Evolutionary conservation across 192 early-diverging fungal species (phyloP).

Genomic region (Rhizoclosmatium globosum): DNA sequence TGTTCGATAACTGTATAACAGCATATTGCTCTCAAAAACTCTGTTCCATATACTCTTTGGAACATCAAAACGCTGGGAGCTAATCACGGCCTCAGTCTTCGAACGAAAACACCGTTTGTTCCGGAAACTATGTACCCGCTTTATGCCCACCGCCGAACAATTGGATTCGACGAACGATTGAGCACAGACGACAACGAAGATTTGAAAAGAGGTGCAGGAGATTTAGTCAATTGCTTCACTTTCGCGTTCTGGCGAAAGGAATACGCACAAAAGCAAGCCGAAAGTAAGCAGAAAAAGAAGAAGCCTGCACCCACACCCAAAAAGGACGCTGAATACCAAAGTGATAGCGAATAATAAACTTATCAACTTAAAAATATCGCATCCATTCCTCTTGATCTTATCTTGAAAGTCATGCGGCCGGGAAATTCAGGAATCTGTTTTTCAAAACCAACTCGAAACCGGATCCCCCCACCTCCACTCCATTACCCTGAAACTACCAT

Average conservation of each 20-base stretch:
- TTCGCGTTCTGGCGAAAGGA: constrained; percentile 19
- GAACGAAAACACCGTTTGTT: constrained; percentile 67
- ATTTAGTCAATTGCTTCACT: constrained; percentile 19
- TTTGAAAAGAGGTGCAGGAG: constrained; percentile 2
- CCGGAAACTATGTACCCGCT: constrained; percentile 74
- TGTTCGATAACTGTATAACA: background rate
- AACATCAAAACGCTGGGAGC: constrained; percentile 81
- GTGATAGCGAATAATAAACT: no score
- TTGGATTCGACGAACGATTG: constrained; percentile 89
- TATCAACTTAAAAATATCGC: no score
- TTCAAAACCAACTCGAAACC: no score
- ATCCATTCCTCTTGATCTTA: no score
- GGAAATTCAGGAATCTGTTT: no score
- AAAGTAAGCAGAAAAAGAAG: background rate
- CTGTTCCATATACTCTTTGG: constrained; percentile 89
- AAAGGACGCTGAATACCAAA: background rate
- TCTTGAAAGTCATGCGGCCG: no score
- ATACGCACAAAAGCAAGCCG: background rate
- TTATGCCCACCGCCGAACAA: constrained; percentile 92
- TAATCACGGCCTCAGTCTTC: constrained; percentile 60
- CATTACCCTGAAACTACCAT: no score
- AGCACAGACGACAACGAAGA: constrained; percentile 82
- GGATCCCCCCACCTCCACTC: no score
- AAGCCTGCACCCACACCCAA: background rate
- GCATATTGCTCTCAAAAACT: constrained; percentile 85